Percentiles rank a stretch among this genome's conserved stretches.
These are phyloP conservation scores for Collariella sp. DNA, from an alignment of 495 filamentous ascomycete genomes.

Conservation along the genomic window DNA sequence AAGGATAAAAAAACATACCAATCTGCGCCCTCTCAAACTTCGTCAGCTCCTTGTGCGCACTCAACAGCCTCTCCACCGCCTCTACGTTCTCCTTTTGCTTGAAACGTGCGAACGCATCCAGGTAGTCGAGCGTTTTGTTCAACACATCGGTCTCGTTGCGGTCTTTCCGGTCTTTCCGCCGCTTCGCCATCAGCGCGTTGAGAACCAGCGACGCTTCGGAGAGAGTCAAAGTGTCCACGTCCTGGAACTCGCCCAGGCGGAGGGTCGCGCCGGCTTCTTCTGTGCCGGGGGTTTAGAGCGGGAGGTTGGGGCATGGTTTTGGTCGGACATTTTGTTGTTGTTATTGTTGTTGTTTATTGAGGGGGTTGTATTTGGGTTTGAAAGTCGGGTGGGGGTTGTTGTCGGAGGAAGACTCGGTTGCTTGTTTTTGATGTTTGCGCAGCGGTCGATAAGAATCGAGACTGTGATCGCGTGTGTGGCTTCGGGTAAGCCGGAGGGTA, in stretches of 20 bases:
- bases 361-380: not conserved
- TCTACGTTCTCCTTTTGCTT: constrained; percentile 90
- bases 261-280: constrained; percentile 79
- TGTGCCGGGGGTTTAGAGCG: constrained; percentile 69
- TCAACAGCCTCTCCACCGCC: constrained; percentile 76
- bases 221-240: constrained; percentile 77
- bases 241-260: constrained; percentile 83
- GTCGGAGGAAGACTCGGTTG: too few relatives aligned
- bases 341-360: not conserved
- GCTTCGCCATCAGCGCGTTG: constrained; percentile 71
- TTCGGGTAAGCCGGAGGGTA: too few relatives aligned
- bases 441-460: too few relatives aligned
- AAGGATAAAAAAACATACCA: constrained; percentile 43
- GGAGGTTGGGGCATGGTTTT: constrained; percentile 46
- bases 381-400: not conserved
- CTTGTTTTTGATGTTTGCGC: too few relatives aligned
- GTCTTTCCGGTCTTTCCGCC: constrained; percentile 54
- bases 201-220: constrained; percentile 89
- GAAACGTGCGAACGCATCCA: constrained; percentile 89
- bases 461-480: too few relatives aligned
- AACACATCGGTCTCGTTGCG: constrained; percentile 65
- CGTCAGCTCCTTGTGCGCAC: constrained; percentile 66
- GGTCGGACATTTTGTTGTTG: constrained; percentile 24
- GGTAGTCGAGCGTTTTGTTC: constrained; percentile 78
- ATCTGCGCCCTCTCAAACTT: constrained; percentile 91